Evolutionary conservation across 345 rosid genomes (phyloP).

Genomic region (Punica granatum): DNA sequence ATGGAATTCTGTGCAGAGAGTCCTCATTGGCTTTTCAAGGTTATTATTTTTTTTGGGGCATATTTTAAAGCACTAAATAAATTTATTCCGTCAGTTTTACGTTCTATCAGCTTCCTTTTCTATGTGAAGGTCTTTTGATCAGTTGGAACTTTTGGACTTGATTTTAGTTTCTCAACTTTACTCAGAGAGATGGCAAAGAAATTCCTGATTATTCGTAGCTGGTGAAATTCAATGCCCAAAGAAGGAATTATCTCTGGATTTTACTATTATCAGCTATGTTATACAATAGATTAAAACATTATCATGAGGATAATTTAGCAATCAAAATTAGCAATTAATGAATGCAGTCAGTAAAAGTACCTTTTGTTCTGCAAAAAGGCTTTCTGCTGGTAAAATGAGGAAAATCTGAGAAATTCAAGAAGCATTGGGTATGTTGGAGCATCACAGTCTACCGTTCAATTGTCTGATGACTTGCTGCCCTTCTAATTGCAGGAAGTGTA

Average conservation of each 20-base stretch:
- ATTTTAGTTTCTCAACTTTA: background rate
- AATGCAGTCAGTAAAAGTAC: background rate
- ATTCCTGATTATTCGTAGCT: background rate
- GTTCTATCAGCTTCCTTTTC: background rate
- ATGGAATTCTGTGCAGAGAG: constrained; percentile 84
- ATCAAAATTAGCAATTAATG: background rate
- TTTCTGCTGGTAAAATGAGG: background rate
- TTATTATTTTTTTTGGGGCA: constrained; percentile 15
- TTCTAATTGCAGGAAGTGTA: background rate
- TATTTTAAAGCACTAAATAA: background rate
- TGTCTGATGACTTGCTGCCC: background rate
- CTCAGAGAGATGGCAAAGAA: background rate
- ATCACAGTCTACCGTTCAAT: background rate
- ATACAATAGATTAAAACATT: too few relatives aligned
- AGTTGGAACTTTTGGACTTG: background rate
- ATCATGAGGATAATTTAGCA: background rate
- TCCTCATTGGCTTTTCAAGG: constrained; percentile 99
- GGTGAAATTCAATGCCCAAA: background rate
- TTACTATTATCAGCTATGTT: background rate
- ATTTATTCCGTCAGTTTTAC: background rate
- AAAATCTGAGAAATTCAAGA: background rate
- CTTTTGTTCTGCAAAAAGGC: background rate
- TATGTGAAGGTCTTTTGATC: background rate
- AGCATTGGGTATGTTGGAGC: background rate
- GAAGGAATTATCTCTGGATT: background rate